Evolutionary conservation across 768 basidiomycete genomes (phyloP).

Genomic region (Macrolepiota dolichaula): DNA sequence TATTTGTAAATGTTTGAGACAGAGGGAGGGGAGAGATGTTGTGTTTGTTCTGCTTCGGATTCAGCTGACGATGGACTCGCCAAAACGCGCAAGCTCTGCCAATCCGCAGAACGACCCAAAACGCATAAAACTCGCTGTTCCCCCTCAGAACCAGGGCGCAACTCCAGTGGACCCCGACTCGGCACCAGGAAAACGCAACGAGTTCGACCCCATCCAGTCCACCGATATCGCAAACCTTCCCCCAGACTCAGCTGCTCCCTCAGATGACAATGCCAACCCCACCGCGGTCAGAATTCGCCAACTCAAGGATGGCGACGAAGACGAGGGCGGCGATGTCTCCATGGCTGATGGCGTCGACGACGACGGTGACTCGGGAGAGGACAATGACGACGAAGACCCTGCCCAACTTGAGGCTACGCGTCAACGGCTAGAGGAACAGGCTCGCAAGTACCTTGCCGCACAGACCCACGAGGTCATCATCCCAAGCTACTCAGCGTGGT

Average conservation of each 20-base stretch:
- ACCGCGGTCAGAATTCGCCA: slow-evolving; percentile 32
- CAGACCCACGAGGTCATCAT: slow-evolving; percentile 98
- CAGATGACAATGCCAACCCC: slow-evolving; percentile 18
- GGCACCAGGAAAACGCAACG: slow-evolving; percentile 83
- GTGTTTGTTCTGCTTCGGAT: background rate
- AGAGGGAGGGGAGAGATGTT: no score
- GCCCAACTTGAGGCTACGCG: slow-evolving; percentile 81
- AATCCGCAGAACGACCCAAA: slow-evolving; percentile 52
- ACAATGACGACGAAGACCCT: slow-evolving; percentile 83
- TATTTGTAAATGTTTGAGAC: background rate
- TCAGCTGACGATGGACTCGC: slow-evolving; percentile 48
- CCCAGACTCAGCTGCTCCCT: slow-evolving; percentile 24
- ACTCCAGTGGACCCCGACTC: slow-evolving; percentile 73
- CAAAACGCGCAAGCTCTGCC: slow-evolving; percentile 62
- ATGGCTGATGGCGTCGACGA: slow-evolving; percentile 81
- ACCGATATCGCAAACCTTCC: slow-evolving; percentile 77
- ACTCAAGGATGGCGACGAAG: slow-evolving; percentile 56
- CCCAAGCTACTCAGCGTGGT: slow-evolving; percentile 97
- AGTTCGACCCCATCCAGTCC: slow-evolving; percentile 79
- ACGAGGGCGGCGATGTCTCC: slow-evolving; percentile 63
- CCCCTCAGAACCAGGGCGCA: slow-evolving; percentile 59
- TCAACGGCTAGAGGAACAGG: slow-evolving; percentile 78
- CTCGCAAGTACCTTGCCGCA: slow-evolving; percentile 90
- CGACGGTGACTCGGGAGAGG: slow-evolving; percentile 73
- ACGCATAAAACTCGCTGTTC: slow-evolving; percentile 53